phyloP scores from a whole-genome alignment of 2,329 filamentous ascomycete species.

The Thielaviopsis ethacetica region DNA sequence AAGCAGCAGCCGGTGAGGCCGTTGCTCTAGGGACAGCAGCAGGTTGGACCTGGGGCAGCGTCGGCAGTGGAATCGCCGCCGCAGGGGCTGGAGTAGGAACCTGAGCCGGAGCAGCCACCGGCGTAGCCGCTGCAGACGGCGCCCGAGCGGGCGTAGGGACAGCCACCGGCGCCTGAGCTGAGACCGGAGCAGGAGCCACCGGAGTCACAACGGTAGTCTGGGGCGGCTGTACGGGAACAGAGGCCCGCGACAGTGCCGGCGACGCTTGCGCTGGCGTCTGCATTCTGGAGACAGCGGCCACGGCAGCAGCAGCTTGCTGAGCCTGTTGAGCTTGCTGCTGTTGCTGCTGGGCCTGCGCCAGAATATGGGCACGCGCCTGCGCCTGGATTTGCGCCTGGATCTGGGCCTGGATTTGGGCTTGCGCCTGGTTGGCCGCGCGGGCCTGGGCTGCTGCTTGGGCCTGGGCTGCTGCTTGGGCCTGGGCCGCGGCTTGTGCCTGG shows the following conservation, averaged over 20 bases:
- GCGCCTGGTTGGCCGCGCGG: not conserved
- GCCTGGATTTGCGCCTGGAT: not conserved
- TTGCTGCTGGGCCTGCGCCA: not conserved
- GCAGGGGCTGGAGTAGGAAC: not conserved
- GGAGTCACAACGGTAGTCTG: not conserved
- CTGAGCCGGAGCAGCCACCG: not conserved
- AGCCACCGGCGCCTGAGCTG: not conserved
- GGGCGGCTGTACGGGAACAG: not conserved
- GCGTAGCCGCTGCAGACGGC: not conserved
- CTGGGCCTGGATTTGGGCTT: not conserved
- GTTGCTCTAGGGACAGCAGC: not conserved
- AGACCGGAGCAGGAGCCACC: not conserved
- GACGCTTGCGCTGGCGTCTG: not conserved
- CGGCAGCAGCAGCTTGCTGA: not conserved
- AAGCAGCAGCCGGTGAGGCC: not conserved
- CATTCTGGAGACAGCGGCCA: not conserved
- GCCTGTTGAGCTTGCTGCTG: not conserved
- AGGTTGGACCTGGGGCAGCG: not conserved
- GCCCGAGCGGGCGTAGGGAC: not conserved
- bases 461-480: not conserved
- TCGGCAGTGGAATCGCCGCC: not conserved
- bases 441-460: not conserved
- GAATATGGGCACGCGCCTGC: constrained; percentile 1
- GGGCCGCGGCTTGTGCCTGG: constrained; percentile 12
- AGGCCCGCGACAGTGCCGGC: not conserved